Evolutionary conservation across 2,329 filamentous ascomycete genomes (phyloP).

Genomic region (Fusarium phyllophilum): DNA sequence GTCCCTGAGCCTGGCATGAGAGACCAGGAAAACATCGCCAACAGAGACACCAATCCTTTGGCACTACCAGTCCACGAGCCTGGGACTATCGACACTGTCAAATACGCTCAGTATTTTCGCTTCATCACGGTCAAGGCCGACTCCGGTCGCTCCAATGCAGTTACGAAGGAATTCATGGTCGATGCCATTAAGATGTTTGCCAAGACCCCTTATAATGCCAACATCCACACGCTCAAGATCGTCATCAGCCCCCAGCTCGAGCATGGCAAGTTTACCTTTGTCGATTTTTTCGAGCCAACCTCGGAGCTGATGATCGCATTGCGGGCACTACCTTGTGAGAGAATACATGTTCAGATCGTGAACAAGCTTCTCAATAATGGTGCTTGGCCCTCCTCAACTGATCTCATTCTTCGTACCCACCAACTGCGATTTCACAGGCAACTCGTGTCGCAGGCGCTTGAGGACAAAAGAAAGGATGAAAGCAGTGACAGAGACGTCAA

Average conservation of each 20-base stretch:
- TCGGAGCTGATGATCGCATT: slow-evolving; percentile 48
- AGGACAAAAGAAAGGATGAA: neutral
- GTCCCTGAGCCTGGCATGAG: neutral
- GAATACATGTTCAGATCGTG: slow-evolving; percentile 50
- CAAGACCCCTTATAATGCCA: slow-evolving; percentile 18
- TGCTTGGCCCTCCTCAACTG: neutral
- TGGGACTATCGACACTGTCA: slow-evolving; percentile 46
- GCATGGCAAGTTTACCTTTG: slow-evolving; percentile 46
- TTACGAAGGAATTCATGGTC: slow-evolving; percentile 46
- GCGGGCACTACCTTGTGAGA: slow-evolving; percentile 48
- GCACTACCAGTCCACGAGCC: slow-evolving; percentile 12
- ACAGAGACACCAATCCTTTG: neutral
- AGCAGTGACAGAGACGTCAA: neutral
- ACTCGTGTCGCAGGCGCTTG: neutral
- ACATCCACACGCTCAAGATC: slow-evolving; percentile 56
- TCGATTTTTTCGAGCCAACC: slow-evolving; percentile 48
- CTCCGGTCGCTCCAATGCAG: slow-evolving; percentile 48
- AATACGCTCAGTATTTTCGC: slow-evolving; percentile 54
- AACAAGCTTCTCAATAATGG: slow-evolving; percentile 34
- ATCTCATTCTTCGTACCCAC: slow-evolving; percentile 19
- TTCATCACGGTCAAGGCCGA: slow-evolving; percentile 56
- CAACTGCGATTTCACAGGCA: slow-evolving; percentile 24
- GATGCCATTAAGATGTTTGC: slow-evolving; percentile 52
- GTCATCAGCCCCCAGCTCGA: slow-evolving; percentile 49
- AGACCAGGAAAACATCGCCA: neutral